Percentiles rank a stretch among this genome's conserved stretches.
These are phyloP conservation scores for Scalesia atractyloides DNA, from an alignment of 129 eudicot species.

Conservation along the genomic window DNA sequence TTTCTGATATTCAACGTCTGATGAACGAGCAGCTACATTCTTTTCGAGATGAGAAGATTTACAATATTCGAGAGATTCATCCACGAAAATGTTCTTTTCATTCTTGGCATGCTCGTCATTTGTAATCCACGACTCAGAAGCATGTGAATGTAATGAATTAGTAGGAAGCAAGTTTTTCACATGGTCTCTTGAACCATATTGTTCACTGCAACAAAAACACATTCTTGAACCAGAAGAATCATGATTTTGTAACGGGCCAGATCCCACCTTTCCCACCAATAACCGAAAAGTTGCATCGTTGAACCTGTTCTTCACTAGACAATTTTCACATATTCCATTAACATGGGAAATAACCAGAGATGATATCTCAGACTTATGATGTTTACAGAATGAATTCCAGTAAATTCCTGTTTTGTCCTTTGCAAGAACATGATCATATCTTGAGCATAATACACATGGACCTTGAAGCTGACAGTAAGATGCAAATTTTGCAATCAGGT, in stretches of 20 bases:
- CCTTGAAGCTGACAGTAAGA: conserved; percentile 57
- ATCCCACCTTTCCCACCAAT: conserved; percentile 55
- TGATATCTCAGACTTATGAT: conserved; percentile 76
- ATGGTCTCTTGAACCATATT: conserved; percentile 36
- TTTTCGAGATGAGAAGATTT: conserved; percentile 21
- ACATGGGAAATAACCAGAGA: conserved; percentile 60
- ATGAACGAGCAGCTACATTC: conserved; percentile 27
- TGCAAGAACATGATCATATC: conserved; percentile 78
- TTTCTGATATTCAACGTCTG: conserved; percentile 48
- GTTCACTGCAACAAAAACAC: conserved; percentile 65
- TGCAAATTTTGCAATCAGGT: conserved; percentile 72
- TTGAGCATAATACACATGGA: conserved; percentile 87
- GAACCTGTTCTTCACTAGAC: conserved; percentile 52
- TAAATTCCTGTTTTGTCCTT: conserved; percentile 59
- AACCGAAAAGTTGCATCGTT: conserved; percentile 60
- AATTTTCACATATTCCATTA: conserved; percentile 68
- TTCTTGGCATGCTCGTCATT: conserved; percentile 29
- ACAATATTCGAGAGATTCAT: conserved; percentile 23
- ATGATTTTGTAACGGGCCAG: conserved; percentile 28
- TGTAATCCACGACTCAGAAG: conserved; percentile 32
- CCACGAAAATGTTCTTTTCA: conserved; percentile 36
- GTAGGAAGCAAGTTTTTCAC: conserved; percentile 28
- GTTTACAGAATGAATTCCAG: conserved; percentile 71
- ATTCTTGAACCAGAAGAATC: conserved; percentile 25
- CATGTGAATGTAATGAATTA: conserved; percentile 38